Evolutionary conservation across 495 filamentous ascomycete species (phyloP).

Genomic region (Mytilinidion resinicola): DNA sequence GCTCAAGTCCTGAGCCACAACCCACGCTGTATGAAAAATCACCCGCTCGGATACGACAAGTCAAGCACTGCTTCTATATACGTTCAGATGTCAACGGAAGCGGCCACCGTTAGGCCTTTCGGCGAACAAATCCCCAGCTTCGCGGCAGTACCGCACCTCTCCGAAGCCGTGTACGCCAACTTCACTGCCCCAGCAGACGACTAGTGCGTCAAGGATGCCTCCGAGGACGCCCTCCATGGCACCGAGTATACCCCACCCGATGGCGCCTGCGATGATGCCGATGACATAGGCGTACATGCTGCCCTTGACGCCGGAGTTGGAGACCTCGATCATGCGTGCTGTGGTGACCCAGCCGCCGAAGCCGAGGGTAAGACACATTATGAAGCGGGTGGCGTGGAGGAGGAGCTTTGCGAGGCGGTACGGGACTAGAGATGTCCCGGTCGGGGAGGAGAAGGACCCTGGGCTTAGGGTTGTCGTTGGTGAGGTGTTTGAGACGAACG

Average conservation of each 20-base stretch:
- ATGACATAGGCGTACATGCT: slow-evolving; percentile 94
- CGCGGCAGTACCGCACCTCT: slow-evolving; percentile 76
- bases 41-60: too few relatives aligned
- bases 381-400: slow-evolving; percentile 78
- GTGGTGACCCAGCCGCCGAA: slow-evolving; percentile 98
- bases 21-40: too few relatives aligned
- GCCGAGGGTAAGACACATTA: slow-evolving; percentile 82
- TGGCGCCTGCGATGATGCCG: slow-evolving; percentile 80
- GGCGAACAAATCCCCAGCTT: slow-evolving; percentile 77
- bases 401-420: slow-evolving; percentile 89
- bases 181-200: slow-evolving; percentile 93
- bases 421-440: slow-evolving; percentile 47
- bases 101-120: slow-evolving; percentile 31
- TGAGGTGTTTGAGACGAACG: slow-evolving; percentile 56
- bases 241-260: slow-evolving; percentile 93
- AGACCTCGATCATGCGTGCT: slow-evolving; percentile 60
- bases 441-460: slow-evolving; percentile 47
- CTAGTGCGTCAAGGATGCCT: slow-evolving; percentile 83
- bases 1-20: too few relatives aligned
- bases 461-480: slow-evolving; percentile 58
- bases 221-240: slow-evolving; percentile 90
- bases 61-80: too few relatives aligned
- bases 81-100: too few relatives aligned
- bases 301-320: slow-evolving; percentile 46
- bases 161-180: slow-evolving; percentile 56